Percentiles rank a stretch among this genome's conserved stretches.
Evolutionary conservation across 2,329 filamentous ascomycete genomes (phyloP).

Genomic region (Ophiostoma ulmi): DNA sequence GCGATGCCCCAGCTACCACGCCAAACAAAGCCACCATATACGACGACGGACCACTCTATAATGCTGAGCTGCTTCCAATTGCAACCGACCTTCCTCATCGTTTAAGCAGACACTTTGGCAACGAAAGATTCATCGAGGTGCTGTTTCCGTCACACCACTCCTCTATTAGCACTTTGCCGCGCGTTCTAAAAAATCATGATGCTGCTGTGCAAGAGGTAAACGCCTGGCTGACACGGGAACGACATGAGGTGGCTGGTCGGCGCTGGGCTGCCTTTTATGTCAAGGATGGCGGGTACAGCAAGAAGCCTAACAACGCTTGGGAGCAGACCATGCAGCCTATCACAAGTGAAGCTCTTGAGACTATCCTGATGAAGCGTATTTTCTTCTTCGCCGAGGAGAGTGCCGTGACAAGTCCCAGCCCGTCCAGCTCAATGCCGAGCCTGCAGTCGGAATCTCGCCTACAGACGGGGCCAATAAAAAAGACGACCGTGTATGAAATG

Average conservation of each 20-base stretch:
- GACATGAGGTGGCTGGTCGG: slow-evolving; percentile 44
- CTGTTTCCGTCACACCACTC: slow-evolving; percentile 43
- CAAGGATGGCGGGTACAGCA: slow-evolving; percentile 38
- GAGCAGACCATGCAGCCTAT: slow-evolving; percentile 33
- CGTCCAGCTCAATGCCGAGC: slow-evolving; percentile 11
- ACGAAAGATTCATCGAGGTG: slow-evolving; percentile 55
- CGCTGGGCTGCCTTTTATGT: slow-evolving; percentile 46
- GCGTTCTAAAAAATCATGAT: slow-evolving; percentile 33
- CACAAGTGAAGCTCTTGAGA: slow-evolving; percentile 27
- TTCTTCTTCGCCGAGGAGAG: slow-evolving; percentile 54
- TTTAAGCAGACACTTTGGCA: slow-evolving; percentile 50
- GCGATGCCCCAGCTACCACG: not conserved
- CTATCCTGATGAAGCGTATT: slow-evolving; percentile 40
- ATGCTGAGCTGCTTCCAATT: slow-evolving; percentile 45
- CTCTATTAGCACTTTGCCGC: slow-evolving; percentile 29
- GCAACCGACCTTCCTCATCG: slow-evolving; percentile 48
- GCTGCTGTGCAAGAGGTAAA: slow-evolving; percentile 35
- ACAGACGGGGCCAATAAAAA: not conserved
- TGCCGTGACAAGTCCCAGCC: slow-evolving; percentile 28
- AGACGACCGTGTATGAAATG: slow-evolving; percentile 37
- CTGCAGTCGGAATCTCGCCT: slow-evolving; percentile 29
- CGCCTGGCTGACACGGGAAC: slow-evolving; percentile 38
- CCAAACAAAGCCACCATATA: slow-evolving; percentile 26
- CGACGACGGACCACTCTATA: slow-evolving; percentile 39
- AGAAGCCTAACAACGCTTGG: slow-evolving; percentile 27